Percentiles rank a stretch among this genome's conserved stretches.
phyloP scores from a whole-genome alignment of 129 eudicot genomes.

The Flaveria robusta region DNA sequence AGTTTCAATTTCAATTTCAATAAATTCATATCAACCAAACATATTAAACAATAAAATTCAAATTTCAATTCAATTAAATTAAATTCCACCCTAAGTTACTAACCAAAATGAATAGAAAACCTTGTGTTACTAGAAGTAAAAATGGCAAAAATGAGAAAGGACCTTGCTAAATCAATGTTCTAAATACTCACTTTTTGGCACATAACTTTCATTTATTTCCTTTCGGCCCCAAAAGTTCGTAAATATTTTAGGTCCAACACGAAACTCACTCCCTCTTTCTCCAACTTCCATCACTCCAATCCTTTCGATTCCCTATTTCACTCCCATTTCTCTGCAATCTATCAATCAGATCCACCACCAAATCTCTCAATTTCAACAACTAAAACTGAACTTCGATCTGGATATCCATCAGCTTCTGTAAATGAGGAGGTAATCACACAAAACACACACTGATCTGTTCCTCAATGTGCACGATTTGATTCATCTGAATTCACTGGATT shows the following conservation, averaged over 20 bases:
- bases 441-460: constrained; percentile 27
- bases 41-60: no score
- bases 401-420: constrained; percentile 19
- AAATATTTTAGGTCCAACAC: constrained; percentile 5
- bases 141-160: no score
- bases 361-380: constrained; percentile 15
- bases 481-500: constrained; percentile 13
- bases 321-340: constrained; percentile 23
- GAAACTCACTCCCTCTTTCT: constrained; percentile 7
- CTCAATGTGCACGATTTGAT: constrained; percentile 18
- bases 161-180: not conserved
- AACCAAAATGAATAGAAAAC: no score
- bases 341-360: constrained; percentile 29
- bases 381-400: constrained; percentile 19
- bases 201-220: constrained; percentile 4
- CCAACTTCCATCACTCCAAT: constrained; percentile 18
- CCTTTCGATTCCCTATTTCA: constrained; percentile 5
- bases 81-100: no score
- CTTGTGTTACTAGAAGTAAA: no score
- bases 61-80: no score
- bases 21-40: no score
- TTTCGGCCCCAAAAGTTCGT: constrained; percentile 24
- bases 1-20: no score
- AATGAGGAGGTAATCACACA: constrained; percentile 37
- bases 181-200: not conserved